Evolutionary conservation across 2,329 filamentous ascomycete species (phyloP), one percentile per base, ranked within the genome.

Genomic region (Diplocarpon mali): DNA sequence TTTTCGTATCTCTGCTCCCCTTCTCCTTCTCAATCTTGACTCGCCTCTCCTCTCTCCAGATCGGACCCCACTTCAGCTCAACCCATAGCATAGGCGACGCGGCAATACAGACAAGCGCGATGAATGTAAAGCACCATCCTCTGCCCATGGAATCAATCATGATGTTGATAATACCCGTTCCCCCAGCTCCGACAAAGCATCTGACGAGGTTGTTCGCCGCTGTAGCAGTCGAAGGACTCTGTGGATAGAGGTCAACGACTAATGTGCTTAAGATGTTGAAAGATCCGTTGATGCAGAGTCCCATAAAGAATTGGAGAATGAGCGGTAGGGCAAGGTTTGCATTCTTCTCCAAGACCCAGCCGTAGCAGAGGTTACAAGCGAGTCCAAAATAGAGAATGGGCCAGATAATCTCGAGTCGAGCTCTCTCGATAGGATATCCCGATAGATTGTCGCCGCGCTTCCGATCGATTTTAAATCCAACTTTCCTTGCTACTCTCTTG

Each of bases 191-290:
- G 35, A 77, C 62, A 14, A 77, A 60, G 56, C 78, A 83, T n/a
- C 78, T 65, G 4, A 75, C 69, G 3, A 84, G 62, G 49, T 83
- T 83, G 50, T 78, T 79, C 0, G 78, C 74, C 0, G 78, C 78
- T 1, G 77, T 77, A 0, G 75, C 75, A 0, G 77, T 80, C 0
- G 76, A 76, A 0, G 77, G 76, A 1, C 72, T 70, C 17, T 72
- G 64, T 0, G 77, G 76, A 49, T 78, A 76, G 2, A 83, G 61
- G 50, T 84, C 80, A 1, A 83, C 72, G 12, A 82, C 67, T 6
- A 84, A 63, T 0, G 76, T 77, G 53, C 73, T 76, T n/a, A 81
- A 66, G 36, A 81, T 70, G 46, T 72, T 74, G 57, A 83, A 83
- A 0, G 74, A 71, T 1, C 75, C 78, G 3, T 78, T 79, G 28